These are phyloP conservation scores for Capronia coronata DNA, from an alignment of 2,329 filamentous ascomycete species.

Conservation along the genomic window DNA sequence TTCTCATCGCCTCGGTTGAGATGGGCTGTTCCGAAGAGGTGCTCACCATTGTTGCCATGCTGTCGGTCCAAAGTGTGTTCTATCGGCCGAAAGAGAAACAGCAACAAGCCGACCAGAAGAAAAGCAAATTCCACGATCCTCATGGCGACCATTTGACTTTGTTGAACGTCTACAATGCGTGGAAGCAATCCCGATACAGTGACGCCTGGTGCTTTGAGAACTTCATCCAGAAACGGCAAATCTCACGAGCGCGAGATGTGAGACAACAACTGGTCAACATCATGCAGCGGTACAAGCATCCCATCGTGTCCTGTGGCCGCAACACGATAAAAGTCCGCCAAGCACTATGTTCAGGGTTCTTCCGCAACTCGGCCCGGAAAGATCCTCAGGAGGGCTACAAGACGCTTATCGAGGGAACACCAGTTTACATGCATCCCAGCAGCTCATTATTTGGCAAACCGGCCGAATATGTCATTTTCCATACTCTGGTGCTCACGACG, in stretches of 20 bases:
- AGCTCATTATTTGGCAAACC: conserved; percentile 92
- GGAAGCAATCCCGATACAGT: conserved; percentile 77
- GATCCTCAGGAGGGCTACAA: conserved; percentile 97
- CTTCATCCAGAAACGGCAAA: conserved; percentile 86
- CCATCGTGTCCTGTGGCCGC: conserved; percentile 74
- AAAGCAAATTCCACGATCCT: conserved; percentile 93
- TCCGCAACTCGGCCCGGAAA: conserved; percentile 89
- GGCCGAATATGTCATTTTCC: conserved; percentile 92
- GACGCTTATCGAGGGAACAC: conserved; percentile 89
- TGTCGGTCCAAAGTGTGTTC: conserved; percentile 79
- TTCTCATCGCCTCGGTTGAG: conserved; percentile 80
- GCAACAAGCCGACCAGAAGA: conserved; percentile 91
- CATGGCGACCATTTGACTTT: conserved; percentile 90
- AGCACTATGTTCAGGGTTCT: conserved; percentile 87
- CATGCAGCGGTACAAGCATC: conserved; percentile 84
- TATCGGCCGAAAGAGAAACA: conserved; percentile 98
- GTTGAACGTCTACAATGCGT: conserved; percentile 94
- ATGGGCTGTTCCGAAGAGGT: conserved; percentile 89
- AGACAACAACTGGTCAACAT: conserved; percentile 87
- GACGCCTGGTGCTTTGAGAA: conserved; percentile 96
- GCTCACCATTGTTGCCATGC: conserved; percentile 89
- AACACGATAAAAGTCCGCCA: conserved; percentile 82
- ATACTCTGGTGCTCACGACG: conserved; percentile 50
- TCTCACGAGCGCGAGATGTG: conserved; percentile 85
- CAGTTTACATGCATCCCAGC: conserved; percentile 88